phyloP scores from a whole-genome alignment of 2,329 filamentous ascomycete genomes.

The Tolypocladium tropicale region DNA sequence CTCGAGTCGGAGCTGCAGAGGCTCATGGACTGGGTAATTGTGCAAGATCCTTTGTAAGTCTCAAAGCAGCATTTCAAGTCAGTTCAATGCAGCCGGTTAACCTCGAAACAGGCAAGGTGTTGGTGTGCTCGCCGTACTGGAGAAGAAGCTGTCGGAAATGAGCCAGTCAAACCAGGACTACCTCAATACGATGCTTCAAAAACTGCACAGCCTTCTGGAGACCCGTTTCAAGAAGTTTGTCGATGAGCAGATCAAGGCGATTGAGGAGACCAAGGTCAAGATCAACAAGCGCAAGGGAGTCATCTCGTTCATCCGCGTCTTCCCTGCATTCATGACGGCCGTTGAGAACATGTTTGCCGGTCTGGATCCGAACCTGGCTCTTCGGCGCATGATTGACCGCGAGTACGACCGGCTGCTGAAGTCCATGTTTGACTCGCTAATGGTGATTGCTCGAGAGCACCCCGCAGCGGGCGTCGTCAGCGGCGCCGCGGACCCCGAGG shows the following conservation, averaged over 20 bases:
- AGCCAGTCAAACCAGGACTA: constrained; percentile 92
- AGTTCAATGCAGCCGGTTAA: constrained; percentile 5
- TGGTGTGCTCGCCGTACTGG: constrained; percentile 71
- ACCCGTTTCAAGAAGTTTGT: constrained; percentile 78
- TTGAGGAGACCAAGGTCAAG: constrained; percentile 97
- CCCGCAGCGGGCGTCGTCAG: constrained; percentile 35
- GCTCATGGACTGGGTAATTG: constrained; percentile 75
- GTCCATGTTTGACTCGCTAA: constrained; percentile 94
- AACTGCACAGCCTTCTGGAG: constrained; percentile 64
- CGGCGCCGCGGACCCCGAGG: constrained; percentile 54
- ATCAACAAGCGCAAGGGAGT: constrained; percentile 97
- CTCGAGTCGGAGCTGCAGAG: constrained; percentile 68
- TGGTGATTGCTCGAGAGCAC: constrained; percentile 77
- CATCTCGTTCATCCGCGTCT: constrained; percentile 88
- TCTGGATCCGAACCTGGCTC: constrained; percentile 44
- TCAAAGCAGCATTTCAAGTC: neutral
- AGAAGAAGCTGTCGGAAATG: constrained; percentile 67
- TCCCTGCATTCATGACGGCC: constrained; percentile 73
- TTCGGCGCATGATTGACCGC: constrained; percentile 71
- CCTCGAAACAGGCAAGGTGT: constrained; percentile 61
- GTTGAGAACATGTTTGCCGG: constrained; percentile 74
- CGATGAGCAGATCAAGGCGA: constrained; percentile 88
- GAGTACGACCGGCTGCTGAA: constrained; percentile 85
- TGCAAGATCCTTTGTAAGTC: constrained; percentile 70
- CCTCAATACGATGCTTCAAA: constrained; percentile 68